Evolutionary conservation across 1,284 basidiomycete genomes (phyloP).

Genomic region (Trametes polyzona): DNA sequence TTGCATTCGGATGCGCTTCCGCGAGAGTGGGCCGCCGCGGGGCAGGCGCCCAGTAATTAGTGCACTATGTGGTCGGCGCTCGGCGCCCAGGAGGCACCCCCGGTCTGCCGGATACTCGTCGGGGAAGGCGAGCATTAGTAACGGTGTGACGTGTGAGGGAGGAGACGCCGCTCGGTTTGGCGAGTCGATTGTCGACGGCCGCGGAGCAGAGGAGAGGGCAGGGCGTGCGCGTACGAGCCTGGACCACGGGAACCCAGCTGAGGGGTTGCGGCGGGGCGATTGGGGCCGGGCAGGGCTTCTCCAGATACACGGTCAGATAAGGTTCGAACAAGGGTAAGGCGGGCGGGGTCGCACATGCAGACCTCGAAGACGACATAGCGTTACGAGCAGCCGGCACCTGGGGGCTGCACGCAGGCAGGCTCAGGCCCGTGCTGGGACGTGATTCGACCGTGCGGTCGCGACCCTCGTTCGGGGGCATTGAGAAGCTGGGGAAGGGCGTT

Average conservation of each 20-base stretch:
- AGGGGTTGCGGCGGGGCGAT: conserved; percentile 2
- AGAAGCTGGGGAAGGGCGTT: conserved; percentile 12
- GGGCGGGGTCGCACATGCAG: conserved; percentile 4
- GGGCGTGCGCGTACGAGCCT: neutral
- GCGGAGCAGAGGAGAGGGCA: no score
- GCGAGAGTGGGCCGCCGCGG: conserved; percentile 20
- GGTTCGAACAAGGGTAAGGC: conserved; percentile 19
- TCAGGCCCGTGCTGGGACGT: conserved; percentile 6
- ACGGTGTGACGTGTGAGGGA: no score
- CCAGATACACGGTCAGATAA: conserved; percentile 27
- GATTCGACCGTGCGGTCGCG: conserved; percentile 13
- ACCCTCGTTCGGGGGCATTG: conserved; percentile 26
- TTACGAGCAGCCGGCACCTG: conserved; percentile 3
- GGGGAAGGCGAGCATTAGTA: no score
- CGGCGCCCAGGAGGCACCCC: no score
- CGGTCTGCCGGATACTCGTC: no score
- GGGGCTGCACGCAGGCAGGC: neutral
- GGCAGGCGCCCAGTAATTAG: no score
- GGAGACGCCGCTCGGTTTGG: conserved; percentile 7
- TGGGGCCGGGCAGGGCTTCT: conserved; percentile 13
- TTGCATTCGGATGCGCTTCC: conserved; percentile 18
- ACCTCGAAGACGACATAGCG: neutral
- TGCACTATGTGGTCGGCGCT: no score
- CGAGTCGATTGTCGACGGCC: conserved; percentile 6
- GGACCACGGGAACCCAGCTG: conserved; percentile 5